phyloP scores from a whole-genome alignment of 352 stramenopile genomes.

The Aphanomyces invadans region DNA sequence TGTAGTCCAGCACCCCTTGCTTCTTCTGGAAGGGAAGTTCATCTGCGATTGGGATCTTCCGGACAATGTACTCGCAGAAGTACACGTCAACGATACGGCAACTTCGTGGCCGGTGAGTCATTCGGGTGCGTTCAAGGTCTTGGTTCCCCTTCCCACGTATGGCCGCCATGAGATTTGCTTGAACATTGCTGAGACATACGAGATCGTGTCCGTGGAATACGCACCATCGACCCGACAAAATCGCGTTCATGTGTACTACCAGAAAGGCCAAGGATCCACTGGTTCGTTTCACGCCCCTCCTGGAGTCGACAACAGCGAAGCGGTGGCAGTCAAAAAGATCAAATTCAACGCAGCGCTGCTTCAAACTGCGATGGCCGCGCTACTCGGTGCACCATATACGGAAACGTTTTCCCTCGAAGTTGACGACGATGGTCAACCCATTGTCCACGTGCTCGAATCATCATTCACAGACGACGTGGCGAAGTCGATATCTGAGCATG shows the following conservation, averaged over 20 bases:
- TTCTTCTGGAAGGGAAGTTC: constrained; percentile 18
- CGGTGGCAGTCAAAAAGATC: neutral
- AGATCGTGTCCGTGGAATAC: constrained; percentile 21
- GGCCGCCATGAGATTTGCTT: constrained; percentile 21
- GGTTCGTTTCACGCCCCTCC: constrained; percentile 12
- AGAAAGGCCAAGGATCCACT: neutral
- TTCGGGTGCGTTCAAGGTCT: constrained; percentile 1
- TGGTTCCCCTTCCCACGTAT: neutral
- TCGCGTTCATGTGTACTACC: constrained; percentile 12
- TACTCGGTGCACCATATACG: neutral
- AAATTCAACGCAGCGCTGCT: constrained; percentile 15
- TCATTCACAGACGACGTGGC: constrained; percentile 48
- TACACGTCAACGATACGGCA: constrained; percentile 11
- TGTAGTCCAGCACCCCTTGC: neutral
- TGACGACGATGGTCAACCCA: constrained; percentile 12
- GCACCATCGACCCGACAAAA: neutral
- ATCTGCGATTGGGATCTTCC: constrained; percentile 20
- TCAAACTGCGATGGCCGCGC: constrained; percentile 12
- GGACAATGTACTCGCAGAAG: constrained; percentile 22
- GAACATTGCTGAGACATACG: constrained; percentile 24
- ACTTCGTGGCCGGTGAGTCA: constrained; percentile 18
- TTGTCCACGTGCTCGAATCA: constrained; percentile 22
- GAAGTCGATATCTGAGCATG: constrained; percentile 42
- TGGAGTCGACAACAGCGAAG: neutral
- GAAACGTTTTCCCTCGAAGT: constrained; percentile 18